phyloP scores from a whole-genome alignment of 345 rosid genomes.

The Eucalyptus brandiana region DNA sequence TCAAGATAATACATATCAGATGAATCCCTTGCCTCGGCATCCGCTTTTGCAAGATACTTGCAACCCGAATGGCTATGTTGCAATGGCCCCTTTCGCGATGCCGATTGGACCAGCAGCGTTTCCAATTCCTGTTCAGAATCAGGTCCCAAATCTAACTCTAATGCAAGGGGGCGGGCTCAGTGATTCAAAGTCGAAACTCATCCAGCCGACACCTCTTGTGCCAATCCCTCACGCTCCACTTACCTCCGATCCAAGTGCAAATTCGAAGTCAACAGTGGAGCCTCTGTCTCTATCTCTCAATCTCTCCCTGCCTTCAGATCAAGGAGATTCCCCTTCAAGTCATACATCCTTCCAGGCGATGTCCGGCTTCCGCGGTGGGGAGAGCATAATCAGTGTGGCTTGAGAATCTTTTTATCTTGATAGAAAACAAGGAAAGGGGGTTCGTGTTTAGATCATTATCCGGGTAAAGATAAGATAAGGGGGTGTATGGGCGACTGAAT shows the following conservation, averaged over 20 bases:
- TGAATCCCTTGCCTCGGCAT: conserved; percentile 8
- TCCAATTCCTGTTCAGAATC: conserved; percentile 18
- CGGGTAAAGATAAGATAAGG: not conserved
- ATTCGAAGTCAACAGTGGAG: conserved; percentile 2
- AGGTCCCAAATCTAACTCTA: conserved; percentile 7
- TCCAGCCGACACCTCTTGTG: conserved; percentile 12
- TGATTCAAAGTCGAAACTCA: conserved; percentile 5
- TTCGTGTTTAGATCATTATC: not conserved
- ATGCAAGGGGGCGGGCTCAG: conserved; percentile 1
- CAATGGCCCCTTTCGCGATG: conserved; percentile 21
- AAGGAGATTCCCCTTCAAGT: conserved; percentile 27
- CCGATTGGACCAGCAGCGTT: conserved; percentile 5
- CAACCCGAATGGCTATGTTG: conserved; percentile 6
- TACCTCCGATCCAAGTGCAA: conserved; percentile 21
- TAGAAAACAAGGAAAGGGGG: not conserved
- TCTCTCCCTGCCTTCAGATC: conserved; percentile 37
- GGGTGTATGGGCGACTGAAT: not conserved
- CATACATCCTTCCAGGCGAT: conserved; percentile 33
- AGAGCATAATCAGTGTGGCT: conserved; percentile 57
- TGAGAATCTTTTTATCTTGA: not conserved
- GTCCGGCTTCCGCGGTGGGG: conserved; percentile 49
- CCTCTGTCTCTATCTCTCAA: conserved; percentile 46
- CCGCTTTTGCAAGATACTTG: conserved; percentile 9
- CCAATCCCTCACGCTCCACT: conserved; percentile 6
- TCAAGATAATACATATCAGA: conserved; percentile 21